Percentiles rank a stretch among this genome's conserved stretches.
Conservation (phyloP, 129 eudicot species). For the Flaveria trinervia region DNA sequence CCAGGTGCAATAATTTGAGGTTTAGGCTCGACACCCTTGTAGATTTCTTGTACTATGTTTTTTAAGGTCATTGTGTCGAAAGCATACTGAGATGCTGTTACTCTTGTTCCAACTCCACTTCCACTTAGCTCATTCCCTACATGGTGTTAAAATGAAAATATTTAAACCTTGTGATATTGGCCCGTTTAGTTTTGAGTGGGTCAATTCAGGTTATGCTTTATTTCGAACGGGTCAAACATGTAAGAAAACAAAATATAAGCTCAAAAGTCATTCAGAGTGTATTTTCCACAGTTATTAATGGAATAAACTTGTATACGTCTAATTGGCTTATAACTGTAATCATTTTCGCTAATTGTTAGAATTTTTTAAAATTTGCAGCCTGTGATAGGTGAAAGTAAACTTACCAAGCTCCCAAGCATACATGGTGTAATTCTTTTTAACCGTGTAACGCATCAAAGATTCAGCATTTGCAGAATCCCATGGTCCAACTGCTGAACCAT, state of each 20-base stretch:
- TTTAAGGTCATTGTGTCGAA: conserved; percentile 47
- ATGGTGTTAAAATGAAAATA: conserved; percentile 15
- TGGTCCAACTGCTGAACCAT: conserved; percentile 62
- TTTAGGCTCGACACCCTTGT: conserved; percentile 46
- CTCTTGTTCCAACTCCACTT: conserved; percentile 71
- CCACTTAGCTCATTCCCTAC: conserved; percentile 89
- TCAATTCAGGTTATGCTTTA: not conserved
- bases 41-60: conserved; percentile 57
- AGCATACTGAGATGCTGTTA: conserved; percentile 69
- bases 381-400: conserved; percentile 9
- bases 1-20: conserved; percentile 82
- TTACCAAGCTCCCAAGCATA: conserved; percentile 95
- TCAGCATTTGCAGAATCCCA: conserved; percentile 83
- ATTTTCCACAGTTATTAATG: not conserved
- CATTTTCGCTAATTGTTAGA: not conserved
- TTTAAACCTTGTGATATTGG: not conserved
- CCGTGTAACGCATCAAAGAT: conserved; percentile 75
- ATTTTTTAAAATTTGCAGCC: not conserved
- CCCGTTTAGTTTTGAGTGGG: not conserved
- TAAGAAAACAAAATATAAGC: not conserved
- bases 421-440: conserved; percentile 58
- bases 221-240: not conserved
- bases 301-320: not conserved
- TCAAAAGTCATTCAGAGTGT: conserved; percentile 1
- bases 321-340: not conserved